These are phyloP conservation scores for Saccharomycopsis hybrid DNA, from an alignment of 1,139 yeast species.

Conservation along the genomic window DNA sequence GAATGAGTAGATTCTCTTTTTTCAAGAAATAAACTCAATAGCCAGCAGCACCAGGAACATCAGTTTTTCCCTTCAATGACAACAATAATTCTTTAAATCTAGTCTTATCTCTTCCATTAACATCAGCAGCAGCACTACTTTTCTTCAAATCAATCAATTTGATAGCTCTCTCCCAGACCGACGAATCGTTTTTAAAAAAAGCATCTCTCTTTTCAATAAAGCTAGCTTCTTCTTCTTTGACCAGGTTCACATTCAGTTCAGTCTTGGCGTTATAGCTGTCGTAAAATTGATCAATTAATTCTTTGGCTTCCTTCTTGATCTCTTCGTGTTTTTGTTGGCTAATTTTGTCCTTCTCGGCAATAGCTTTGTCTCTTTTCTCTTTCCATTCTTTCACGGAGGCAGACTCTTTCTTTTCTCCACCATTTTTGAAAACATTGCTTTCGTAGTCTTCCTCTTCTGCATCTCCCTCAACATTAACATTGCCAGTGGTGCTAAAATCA, in stretches of 20 bases:
- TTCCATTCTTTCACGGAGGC: constrained; percentile 69
- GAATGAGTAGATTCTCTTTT: too few relatives aligned
- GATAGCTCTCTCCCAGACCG: constrained; percentile 78
- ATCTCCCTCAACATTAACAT: too few relatives aligned
- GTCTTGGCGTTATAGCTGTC: constrained; percentile 86
- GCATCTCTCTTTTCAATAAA: constrained; percentile 74
- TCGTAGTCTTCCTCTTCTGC: constrained; percentile 26
- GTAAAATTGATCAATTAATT: constrained; percentile 87
- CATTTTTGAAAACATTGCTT: not conserved
- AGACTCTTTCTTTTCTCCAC: not conserved
- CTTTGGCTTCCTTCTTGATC: constrained; percentile 71
- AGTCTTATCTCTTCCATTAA: constrained; percentile 61
- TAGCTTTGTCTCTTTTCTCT: constrained; percentile 74
- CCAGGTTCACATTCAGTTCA: constrained; percentile 61
- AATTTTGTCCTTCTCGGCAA: constrained; percentile 72
- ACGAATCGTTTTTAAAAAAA: constrained; percentile 54
- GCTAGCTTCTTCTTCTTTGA: constrained; percentile 61
- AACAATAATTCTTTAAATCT: constrained; percentile 63
- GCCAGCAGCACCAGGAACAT: constrained; percentile 69
- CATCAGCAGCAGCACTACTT: constrained; percentile 30
- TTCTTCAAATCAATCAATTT: constrained; percentile 34
- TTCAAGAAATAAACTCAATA: too few relatives aligned
- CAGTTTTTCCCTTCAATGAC: constrained; percentile 60
- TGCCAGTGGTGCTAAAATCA: constrained; percentile 23
- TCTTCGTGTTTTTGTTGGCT: constrained; percentile 62